phyloP scores from a whole-genome alignment of 2,329 filamentous ascomycete species.

The Clarireedia monteithiana region DNA sequence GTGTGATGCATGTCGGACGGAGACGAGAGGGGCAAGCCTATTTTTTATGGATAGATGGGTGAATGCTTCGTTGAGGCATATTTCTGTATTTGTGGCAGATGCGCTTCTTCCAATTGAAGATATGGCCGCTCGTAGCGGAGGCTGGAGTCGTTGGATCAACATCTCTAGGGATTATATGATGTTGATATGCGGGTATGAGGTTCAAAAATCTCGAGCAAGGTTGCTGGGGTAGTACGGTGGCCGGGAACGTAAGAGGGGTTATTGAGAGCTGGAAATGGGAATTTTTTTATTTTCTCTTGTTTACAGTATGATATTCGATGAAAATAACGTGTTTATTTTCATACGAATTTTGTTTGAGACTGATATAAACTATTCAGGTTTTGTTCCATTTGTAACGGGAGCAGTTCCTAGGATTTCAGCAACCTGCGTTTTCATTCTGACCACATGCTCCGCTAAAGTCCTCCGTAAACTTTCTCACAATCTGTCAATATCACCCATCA shows the following conservation, averaged over 20 bases:
- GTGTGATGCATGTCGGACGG: conserved; percentile 28
- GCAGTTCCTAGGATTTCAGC: neutral
- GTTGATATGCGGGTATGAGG: neutral
- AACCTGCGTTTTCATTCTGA: neutral
- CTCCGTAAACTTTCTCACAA: conserved; percentile 5
- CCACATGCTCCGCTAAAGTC: neutral
- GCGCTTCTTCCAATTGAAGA: conserved; percentile 23
- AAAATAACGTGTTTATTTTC: too few relatives aligned
- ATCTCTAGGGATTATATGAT: conserved; percentile 23
- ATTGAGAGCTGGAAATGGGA: neutral
- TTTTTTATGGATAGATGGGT: conserved; percentile 19
- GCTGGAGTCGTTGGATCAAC: conserved; percentile 38
- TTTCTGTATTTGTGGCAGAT: conserved; percentile 6
- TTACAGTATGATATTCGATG: too few relatives aligned
- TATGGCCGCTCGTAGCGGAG: conserved; percentile 35
- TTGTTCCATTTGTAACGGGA: neutral
- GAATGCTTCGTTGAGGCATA: conserved; percentile 26
- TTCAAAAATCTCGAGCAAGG: conserved; percentile 1
- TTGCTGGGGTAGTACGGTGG: conserved; percentile 4
- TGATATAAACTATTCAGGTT: too few relatives aligned
- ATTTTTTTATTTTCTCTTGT: neutral
- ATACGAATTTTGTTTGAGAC: too few relatives aligned
- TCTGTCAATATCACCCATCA: conserved; percentile 7
- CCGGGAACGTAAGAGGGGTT: neutral
- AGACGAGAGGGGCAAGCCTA: conserved; percentile 15